A percentile compares a stretch with the other conserved stretches of the same genome.
Evolutionary conservation across 164 flowering plant genomes (phyloP).

Genomic region (Umbellularia californica): DNA sequence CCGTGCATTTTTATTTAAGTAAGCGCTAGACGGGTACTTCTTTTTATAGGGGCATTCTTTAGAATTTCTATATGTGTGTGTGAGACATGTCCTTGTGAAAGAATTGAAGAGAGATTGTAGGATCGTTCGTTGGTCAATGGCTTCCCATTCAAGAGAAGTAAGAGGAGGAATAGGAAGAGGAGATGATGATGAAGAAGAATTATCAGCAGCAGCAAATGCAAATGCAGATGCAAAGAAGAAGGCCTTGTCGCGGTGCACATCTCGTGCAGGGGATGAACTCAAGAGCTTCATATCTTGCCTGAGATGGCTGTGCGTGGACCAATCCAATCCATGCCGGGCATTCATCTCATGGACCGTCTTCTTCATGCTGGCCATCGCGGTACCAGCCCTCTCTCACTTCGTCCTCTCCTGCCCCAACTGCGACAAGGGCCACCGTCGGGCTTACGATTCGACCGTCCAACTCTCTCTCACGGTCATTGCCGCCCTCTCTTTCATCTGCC

Average conservation of each 20-base stretch:
- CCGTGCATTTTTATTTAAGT: too few species aligned
- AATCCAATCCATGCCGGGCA: slow-evolving; percentile 38
- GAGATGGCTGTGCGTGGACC: slow-evolving; percentile 88
- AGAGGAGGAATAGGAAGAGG: neutral
- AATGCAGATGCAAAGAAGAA: neutral
- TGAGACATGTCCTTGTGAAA: neutral
- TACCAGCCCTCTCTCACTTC: slow-evolving; percentile 68
- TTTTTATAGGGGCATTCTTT: too few species aligned
- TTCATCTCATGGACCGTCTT: slow-evolving; percentile 69
- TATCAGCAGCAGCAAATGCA: neutral
- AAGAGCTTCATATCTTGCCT: slow-evolving; percentile 64
- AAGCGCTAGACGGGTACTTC: too few species aligned
- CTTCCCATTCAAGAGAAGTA: neutral
- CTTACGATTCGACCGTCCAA: slow-evolving; percentile 64
- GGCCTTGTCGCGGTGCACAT: neutral
- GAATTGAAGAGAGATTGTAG: neutral
- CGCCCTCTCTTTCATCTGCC: slow-evolving; percentile 59
- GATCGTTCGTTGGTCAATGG: neutral
- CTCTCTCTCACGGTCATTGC: slow-evolving; percentile 63
- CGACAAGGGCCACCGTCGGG: slow-evolving; percentile 54
- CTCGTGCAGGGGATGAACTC: slow-evolving; percentile 48
- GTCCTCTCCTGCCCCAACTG: slow-evolving; percentile 59
- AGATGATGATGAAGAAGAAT: neutral
- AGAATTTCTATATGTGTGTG: too few species aligned
- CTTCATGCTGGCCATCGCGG: slow-evolving; percentile 43